Percentiles rank a stretch among this genome's conserved stretches.
Evolutionary conservation across 2,329 filamentous ascomycete species (phyloP).

Genomic region (Xylaria sp.): DNA sequence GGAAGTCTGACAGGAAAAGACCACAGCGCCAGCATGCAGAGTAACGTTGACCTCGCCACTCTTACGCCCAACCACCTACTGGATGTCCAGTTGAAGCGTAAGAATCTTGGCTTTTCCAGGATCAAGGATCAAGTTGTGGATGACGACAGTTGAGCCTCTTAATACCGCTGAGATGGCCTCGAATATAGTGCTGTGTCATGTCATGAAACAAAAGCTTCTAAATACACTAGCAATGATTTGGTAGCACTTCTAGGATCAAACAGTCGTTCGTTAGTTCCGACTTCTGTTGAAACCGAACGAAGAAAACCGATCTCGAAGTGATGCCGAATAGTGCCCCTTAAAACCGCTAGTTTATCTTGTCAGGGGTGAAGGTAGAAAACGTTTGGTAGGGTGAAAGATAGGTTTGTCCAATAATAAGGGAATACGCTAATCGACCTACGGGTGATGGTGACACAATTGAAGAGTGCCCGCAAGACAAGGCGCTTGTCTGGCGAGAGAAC

Average conservation of each 20-base stretch:
- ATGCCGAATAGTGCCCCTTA: not conserved
- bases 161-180: constrained; percentile 1
- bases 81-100: not conserved
- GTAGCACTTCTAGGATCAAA: not conserved
- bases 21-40: not conserved
- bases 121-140: not conserved
- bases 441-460: constrained; percentile 28
- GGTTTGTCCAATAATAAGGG: constrained; percentile 26
- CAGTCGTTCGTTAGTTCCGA: not conserved
- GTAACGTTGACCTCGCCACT: not conserved
- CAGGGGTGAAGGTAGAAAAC: constrained; percentile 4
- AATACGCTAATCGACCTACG: constrained; percentile 28
- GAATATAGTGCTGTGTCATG: constrained; percentile 1
- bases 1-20: not conserved
- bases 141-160: not conserved
- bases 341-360: not conserved
- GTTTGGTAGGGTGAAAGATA: constrained; percentile 22
- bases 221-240: not conserved
- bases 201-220: constrained; percentile 10
- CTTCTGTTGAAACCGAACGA: not conserved
- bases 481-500: constrained; percentile 28
- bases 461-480: constrained; percentile 31
- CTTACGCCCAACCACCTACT: too few species aligned
- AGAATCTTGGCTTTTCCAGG: not conserved
- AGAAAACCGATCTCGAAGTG: not conserved